Evolutionary conservation across 495 filamentous ascomycete genomes (phyloP).

Genomic region (Schizothecium vesticola): DNA sequence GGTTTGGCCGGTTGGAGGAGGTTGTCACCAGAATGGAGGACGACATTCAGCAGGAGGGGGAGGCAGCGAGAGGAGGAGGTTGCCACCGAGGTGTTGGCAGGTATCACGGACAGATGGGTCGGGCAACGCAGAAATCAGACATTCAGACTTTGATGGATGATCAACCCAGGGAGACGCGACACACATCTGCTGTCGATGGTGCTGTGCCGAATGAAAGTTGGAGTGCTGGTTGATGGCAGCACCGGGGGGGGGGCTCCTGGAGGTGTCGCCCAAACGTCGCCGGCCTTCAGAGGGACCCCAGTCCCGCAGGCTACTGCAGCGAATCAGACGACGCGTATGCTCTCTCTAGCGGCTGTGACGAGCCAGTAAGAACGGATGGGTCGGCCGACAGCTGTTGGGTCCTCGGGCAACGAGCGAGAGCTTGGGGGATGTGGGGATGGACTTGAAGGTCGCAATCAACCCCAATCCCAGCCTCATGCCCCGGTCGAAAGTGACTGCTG

Average conservation of each 20-base stretch:
- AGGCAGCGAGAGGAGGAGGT: not conserved
- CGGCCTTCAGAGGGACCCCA: not conserved
- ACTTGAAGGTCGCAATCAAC: not conserved
- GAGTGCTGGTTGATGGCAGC: not conserved
- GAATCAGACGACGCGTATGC: slow-evolving; percentile 1
- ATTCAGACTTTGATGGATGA: not conserved
- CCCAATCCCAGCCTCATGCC: slow-evolving; percentile 2
- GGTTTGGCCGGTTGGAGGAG: not conserved
- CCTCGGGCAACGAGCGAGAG: not conserved
- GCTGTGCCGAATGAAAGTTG: not conserved
- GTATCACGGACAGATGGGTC: not conserved
- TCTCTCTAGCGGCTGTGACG: slow-evolving; percentile 8
- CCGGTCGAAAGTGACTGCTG: not conserved
- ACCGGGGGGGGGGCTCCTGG: not conserved
- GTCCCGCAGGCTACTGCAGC: not conserved
- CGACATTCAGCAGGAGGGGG: not conserved
- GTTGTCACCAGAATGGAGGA: not conserved
- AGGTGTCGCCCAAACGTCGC: not conserved
- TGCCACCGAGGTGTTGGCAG: not conserved
- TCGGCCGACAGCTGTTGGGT: slow-evolving; percentile 9
- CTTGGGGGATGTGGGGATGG: no score
- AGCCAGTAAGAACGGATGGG: slow-evolving; percentile 10
- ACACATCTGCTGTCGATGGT: not conserved
- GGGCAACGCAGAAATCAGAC: not conserved
- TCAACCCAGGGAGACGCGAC: not conserved